These are phyloP conservation scores for Blastobotrys peoriensis DNA, from an alignment of 805 yeast species.

Conservation along the genomic window DNA sequence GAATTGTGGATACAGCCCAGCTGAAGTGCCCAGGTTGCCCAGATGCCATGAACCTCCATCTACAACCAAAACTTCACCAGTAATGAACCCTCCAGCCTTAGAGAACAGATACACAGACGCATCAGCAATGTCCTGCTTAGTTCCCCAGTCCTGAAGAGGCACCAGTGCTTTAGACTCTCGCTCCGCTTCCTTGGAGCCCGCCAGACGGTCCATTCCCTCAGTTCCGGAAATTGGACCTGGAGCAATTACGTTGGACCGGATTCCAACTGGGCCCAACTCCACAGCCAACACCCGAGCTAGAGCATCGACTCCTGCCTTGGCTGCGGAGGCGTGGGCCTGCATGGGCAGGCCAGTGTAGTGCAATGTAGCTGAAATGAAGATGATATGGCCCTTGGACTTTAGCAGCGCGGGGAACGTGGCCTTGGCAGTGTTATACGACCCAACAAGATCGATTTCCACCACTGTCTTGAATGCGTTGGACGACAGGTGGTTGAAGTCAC, in stretches of 20 bases:
- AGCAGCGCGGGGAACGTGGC: conserved; percentile 65
- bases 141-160: conserved; percentile 51
- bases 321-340: conserved; percentile 89
- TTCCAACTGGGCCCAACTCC: conserved; percentile 86
- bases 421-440: conserved; percentile 84
- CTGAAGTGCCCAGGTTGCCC: not conserved
- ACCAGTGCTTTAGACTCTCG: conserved; percentile 42
- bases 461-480: conserved; percentile 87
- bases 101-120: conserved; percentile 80
- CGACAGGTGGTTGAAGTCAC: conserved; percentile 72
- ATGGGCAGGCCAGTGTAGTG: conserved; percentile 86
- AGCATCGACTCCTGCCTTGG: conserved; percentile 94
- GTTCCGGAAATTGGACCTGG: conserved; percentile 89
- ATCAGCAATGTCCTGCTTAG: conserved; percentile 75
- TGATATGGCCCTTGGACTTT: conserved; percentile 59
- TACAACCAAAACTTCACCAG: conserved; percentile 73
- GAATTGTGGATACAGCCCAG: conserved; percentile 3
- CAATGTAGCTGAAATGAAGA: conserved; percentile 83
- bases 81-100: conserved; percentile 70
- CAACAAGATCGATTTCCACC: conserved; percentile 77
- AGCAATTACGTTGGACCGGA: conserved; percentile 77
- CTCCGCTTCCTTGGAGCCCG: conserved; percentile 28
- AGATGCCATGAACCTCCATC: conserved; percentile 91
- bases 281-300: conserved; percentile 77
- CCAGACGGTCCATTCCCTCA: conserved; percentile 72